These are phyloP conservation scores for Oryza coarctata DNA, from an alignment of 176 grass and related monocot species.

Conservation along the genomic window DNA sequence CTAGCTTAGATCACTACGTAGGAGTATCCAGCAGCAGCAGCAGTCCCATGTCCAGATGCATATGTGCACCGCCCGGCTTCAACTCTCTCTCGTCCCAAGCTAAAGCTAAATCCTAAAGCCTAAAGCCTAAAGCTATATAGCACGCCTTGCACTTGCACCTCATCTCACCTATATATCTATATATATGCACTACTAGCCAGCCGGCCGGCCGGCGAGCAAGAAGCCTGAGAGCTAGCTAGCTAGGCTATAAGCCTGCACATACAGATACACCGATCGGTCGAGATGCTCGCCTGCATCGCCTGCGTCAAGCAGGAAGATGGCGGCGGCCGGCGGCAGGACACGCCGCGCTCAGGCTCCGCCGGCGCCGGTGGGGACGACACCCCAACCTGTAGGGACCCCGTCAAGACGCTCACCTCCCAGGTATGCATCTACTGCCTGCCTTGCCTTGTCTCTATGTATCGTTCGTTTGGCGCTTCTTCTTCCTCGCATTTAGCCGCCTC, in stretches of 20 bases:
- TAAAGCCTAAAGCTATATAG: too few relatives aligned
- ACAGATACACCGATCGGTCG: background rate
- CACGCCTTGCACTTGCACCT: background rate
- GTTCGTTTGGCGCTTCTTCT: too few relatives aligned
- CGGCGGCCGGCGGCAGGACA: conserved; percentile 9
- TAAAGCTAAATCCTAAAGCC: too few relatives aligned
- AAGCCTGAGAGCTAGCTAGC: background rate
- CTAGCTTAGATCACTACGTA: too few relatives aligned
- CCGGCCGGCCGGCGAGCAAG: too few relatives aligned
- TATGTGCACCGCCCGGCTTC: too few relatives aligned
- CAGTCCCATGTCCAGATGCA: too few relatives aligned
- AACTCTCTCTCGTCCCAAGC: too few relatives aligned
- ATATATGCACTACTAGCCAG: background rate
- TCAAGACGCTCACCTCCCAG: conserved; percentile 61
- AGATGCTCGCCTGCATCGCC: conserved; percentile 63
- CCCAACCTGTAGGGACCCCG: conserved; percentile 48
- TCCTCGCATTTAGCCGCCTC: too few relatives aligned
- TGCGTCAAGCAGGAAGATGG: conserved; percentile 50
- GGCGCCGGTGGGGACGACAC: conserved; percentile 23
- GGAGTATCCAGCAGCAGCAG: too few relatives aligned
- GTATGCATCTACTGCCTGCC: background rate
- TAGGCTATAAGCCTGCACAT: too few relatives aligned
- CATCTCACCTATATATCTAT: background rate
- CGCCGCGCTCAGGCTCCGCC: background rate
- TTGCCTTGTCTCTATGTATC: too few relatives aligned